These are phyloP conservation scores for Isabelozyma gotoi DNA, from an alignment of 805 yeast species.

Conservation along the genomic window DNA sequence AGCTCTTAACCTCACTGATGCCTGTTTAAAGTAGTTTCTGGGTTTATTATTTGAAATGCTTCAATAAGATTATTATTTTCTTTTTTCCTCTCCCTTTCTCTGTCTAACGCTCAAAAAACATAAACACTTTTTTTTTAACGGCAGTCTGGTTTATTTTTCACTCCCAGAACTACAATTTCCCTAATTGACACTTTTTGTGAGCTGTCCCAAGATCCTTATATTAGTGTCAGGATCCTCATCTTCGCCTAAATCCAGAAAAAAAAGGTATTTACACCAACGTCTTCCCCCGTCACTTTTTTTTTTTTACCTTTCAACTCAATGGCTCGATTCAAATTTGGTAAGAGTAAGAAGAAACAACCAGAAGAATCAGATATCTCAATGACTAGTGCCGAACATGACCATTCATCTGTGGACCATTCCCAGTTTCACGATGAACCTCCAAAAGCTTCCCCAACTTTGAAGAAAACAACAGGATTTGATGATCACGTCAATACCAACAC, in stretches of 20 bases:
- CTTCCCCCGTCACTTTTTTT: background rate
- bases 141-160: no score
- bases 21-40: background rate
- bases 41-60: no score
- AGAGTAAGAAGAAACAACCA: slow-evolving; percentile 34
- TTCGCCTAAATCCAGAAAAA: background rate
- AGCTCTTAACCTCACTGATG: background rate
- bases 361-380: slow-evolving; percentile 18
- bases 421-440: background rate
- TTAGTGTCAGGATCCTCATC: background rate
- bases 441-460: background rate
- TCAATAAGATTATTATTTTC: no score
- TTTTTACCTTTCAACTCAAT: slow-evolving; percentile 18
- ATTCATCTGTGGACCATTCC: background rate
- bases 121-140: no score
- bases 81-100: no score
- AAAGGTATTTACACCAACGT: background rate
- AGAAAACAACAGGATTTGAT: background rate
- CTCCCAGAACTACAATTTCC: no score
- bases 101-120: no score
- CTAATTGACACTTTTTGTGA: background rate
- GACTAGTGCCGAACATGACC: slow-evolving; percentile 8
- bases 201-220: background rate
- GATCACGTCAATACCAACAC: slow-evolving; percentile 5
- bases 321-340: slow-evolving; percentile 62